Conservation (phyloP, 805 yeast species). For the Kluyveromyces siamensis region DNA sequence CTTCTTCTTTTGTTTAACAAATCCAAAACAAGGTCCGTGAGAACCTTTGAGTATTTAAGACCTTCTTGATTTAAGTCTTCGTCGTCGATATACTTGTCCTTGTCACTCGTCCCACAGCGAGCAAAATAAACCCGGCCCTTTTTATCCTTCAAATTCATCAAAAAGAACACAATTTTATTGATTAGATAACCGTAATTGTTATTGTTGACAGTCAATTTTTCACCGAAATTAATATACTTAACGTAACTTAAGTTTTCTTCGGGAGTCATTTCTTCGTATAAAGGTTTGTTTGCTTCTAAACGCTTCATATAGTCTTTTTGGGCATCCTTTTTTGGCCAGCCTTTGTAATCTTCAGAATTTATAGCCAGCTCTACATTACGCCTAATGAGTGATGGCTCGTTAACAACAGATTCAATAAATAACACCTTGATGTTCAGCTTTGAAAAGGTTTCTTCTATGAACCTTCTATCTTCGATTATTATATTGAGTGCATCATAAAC, state of each 20-base stretch:
- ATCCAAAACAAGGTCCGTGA: constrained; percentile 47
- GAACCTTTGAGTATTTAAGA: constrained; percentile 48
- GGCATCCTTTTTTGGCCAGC: constrained; percentile 69
- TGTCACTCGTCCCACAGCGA: constrained; percentile 49
- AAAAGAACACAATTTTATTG: constrained; percentile 82
- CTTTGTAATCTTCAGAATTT: constrained; percentile 76
- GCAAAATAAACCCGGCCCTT: constrained; percentile 91
- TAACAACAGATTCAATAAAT: constrained; percentile 82
- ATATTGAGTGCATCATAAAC: constrained; percentile 95
- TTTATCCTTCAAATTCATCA: constrained; percentile 84
- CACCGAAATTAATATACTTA: constrained; percentile 87
- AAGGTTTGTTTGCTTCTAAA: constrained; percentile 56
- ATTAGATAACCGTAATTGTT: constrained; percentile 82
- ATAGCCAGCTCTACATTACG: constrained; percentile 80
- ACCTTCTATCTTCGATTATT: constrained; percentile 53
- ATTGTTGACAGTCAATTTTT: constrained; percentile 67
- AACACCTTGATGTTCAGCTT: constrained; percentile 61
- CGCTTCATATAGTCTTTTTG: constrained; percentile 67
- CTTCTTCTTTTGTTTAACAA: constrained; percentile 24
- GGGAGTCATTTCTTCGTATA: constrained; percentile 60
- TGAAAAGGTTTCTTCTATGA: constrained; percentile 45
- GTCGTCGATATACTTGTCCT: constrained; percentile 58
- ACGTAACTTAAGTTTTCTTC: constrained; percentile 60
- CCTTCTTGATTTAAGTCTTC: constrained; percentile 79
- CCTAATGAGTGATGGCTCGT: constrained; percentile 57